These are phyloP conservation scores for Pterula multifida DNA, from an alignment of 1,284 basidiomycete genomes.

Conservation along the genomic window DNA sequence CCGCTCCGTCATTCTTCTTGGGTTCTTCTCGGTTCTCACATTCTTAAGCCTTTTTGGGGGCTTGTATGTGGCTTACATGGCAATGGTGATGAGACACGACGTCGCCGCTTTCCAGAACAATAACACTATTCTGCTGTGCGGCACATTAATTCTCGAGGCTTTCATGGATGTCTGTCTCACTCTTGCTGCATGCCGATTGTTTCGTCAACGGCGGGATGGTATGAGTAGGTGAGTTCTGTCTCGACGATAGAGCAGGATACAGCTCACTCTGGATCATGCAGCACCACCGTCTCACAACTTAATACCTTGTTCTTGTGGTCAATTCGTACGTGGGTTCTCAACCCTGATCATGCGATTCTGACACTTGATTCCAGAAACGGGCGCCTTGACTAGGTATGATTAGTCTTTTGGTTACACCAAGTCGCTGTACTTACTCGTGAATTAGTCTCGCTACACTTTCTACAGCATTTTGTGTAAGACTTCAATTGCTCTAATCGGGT, in stretches of 20 bases:
- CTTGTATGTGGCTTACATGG: neutral
- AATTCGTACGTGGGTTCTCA: neutral
- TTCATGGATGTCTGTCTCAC: neutral
- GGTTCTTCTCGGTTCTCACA: neutral
- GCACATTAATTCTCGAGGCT: neutral
- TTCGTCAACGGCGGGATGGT: neutral
- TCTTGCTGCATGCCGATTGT: neutral
- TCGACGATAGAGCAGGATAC: no score
- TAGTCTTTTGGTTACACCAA: neutral
- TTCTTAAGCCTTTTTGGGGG: neutral
- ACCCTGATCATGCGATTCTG: neutral
- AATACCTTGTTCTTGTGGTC: neutral
- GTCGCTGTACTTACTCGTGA: neutral
- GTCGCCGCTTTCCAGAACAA: neutral
- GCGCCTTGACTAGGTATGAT: neutral
- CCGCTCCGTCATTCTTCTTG: neutral
- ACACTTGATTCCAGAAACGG: neutral
- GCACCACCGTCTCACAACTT: neutral
- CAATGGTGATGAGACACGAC: neutral
- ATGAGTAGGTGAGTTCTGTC: neutral
- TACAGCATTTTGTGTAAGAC: neutral
- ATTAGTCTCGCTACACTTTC: neutral
- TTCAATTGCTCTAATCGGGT: neutral
- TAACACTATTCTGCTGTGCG: neutral
- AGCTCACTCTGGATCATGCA: no score